phyloP scores from a whole-genome alignment of 495 filamentous ascomycete genomes.

The Gamarada debralockiae region DNA sequence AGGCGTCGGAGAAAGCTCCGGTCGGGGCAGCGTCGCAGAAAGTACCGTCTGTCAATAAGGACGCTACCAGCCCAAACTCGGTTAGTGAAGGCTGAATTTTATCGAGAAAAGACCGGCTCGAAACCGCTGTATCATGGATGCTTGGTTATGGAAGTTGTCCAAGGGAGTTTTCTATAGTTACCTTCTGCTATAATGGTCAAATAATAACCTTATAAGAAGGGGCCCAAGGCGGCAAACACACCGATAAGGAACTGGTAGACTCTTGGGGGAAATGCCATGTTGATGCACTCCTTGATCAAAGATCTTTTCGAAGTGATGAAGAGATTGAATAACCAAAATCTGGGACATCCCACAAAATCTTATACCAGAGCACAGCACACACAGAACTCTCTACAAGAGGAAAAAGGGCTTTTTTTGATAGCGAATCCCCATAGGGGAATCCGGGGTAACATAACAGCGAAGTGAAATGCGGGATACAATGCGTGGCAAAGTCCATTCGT shows the following conservation, averaged over 20 bases:
- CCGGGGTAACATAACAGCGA: too few species aligned
- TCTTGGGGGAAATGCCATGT: too few species aligned
- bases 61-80: constrained; percentile 15
- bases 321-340: too few species aligned
- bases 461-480: too few species aligned
- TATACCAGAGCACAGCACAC: too few species aligned
- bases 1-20: constrained; percentile 30
- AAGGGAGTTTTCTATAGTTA: not conserved
- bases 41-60: constrained; percentile 5
- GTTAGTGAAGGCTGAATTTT: not conserved
- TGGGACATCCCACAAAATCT: too few species aligned
- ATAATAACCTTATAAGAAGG: not conserved
- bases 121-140: not conserved
- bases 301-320: too few species aligned
- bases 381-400: too few species aligned
- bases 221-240: not conserved
- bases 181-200: not conserved
- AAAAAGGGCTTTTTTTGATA: too few species aligned
- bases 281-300: too few species aligned
- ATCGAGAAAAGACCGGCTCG: not conserved
- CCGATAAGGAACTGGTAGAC: not conserved
- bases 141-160: not conserved
- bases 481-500: too few species aligned
- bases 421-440: too few species aligned
- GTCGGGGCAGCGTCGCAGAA: constrained; percentile 32